Evolutionary conservation across 257 asterid species (phyloP), one percentile per base, ranked within the genome.

Genomic region (Linaria vulgaris): DNA sequence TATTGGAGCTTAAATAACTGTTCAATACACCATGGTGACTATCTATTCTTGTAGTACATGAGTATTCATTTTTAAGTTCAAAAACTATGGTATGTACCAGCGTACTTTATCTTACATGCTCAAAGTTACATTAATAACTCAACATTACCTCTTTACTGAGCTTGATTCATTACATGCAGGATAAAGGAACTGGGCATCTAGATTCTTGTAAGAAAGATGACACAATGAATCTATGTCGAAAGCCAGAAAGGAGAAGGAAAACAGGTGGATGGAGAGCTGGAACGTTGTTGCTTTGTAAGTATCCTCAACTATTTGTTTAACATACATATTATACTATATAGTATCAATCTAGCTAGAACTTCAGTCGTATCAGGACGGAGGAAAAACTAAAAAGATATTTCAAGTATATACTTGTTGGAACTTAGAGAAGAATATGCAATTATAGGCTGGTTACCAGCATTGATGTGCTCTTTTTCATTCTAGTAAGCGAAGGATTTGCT

Each of bases 211-310:
- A 90, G 30, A 75, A 76, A 79, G 96, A 86, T 71, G 95, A 85
- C 66, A 72, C 91, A 0, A 51, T 76, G 9, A 87, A 86, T 68
- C 55, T 72, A 63, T 68, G 75, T 45, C 86, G 85, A 21, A 84
- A 81, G 68, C 91, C 95, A 39, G 86, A 85, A 51, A 71, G 25
- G 49, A 84, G 74, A 67, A 76, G 62, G 15, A 83, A 78, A 80
- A 84, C 86, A 10, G 97, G 97, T 56, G 88, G 95, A 61, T 89
- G 97, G 97, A 84, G 74, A 76, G 83, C 90, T 6, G 97, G 89
- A 50, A 74, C 59, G 52, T 66, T 89, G 16, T 71, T 89, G 52
- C 83, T 89, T 34, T 94, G 95, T 89, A 87, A 30, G 0, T 50
- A 9, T 15, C 23, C 54, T 8, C 8, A 12, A 23, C 61, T 45